These are phyloP conservation scores for Phalaenopsis hybrid DNA, from an alignment of 116 monocot genomes.

Conservation along the genomic window DNA sequence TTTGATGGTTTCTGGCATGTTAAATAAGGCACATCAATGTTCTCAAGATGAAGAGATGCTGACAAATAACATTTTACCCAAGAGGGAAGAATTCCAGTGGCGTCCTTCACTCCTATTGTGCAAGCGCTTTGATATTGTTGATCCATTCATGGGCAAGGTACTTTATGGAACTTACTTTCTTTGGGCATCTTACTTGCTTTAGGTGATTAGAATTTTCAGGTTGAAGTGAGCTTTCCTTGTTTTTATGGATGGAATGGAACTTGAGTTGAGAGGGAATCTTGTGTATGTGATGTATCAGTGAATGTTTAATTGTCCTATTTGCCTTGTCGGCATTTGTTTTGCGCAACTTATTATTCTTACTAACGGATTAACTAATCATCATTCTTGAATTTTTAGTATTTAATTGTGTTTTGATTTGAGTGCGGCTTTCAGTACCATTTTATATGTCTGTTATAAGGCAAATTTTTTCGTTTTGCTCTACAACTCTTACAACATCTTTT, in stretches of 20 bases:
- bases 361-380: background rate
- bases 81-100: conserved; percentile 85
- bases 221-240: background rate
- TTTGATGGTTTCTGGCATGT: conserved; percentile 7
- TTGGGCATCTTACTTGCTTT: background rate
- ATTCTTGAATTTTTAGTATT: background rate
- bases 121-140: conserved; percentile 85
- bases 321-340: background rate
- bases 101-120: conserved; percentile 74
- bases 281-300: background rate
- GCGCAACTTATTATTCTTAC: background rate
- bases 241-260: background rate
- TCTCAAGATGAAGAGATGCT: conserved; percentile 31
- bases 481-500: background rate
- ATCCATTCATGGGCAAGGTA: conserved; percentile 99
- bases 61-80: conserved; percentile 35
- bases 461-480: background rate
- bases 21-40: conserved; percentile 19
- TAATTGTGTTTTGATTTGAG: background rate
- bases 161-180: conserved; percentile 3
- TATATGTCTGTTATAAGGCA: background rate
- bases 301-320: background rate
- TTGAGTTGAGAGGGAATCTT: background rate
- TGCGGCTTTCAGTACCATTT: background rate
- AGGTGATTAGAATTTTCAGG: background rate